Evolutionary conservation across 192 early-diverging fungal species (phyloP).

Genomic region (Coemansia reversa): DNA sequence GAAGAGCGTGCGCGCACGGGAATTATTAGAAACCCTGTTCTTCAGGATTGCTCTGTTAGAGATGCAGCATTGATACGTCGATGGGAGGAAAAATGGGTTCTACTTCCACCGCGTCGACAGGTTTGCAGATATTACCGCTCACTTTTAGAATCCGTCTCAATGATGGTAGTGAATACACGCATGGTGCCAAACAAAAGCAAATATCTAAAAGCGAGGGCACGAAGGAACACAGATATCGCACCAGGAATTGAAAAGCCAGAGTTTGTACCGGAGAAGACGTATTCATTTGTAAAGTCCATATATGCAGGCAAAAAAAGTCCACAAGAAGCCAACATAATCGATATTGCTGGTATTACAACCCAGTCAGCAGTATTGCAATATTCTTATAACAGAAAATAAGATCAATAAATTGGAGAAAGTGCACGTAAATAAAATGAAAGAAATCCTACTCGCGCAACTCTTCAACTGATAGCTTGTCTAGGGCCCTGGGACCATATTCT

Average conservation of each 20-base stretch:
- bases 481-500: conserved; percentile 75
- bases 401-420: neutral
- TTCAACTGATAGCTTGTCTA: conserved; percentile 56
- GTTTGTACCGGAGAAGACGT: conserved; percentile 16
- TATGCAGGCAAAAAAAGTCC: conserved; percentile 23
- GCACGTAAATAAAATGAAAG: conserved; percentile 2
- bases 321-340: conserved; percentile 20
- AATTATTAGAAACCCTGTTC: neutral
- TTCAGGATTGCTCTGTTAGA: neutral
- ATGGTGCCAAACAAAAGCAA: conserved; percentile 21
- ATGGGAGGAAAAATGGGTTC: conserved; percentile 42
- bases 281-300: conserved; percentile 21
- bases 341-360: conserved; percentile 13
- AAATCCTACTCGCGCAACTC: conserved; percentile 34
- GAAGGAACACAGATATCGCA: conserved; percentile 10
- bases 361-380: neutral
- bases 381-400: neutral
- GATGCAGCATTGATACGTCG: conserved; percentile 2
- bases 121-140: conserved; percentile 31
- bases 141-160: conserved; percentile 19
- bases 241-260: conserved; percentile 18
- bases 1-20: conserved; percentile 36
- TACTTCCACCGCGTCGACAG: conserved; percentile 25
- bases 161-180: conserved; percentile 15
- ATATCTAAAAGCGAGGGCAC: conserved; percentile 11